phyloP scores from a whole-genome alignment of 116 monocot species.

The Papilionanthe hybrid region DNA sequence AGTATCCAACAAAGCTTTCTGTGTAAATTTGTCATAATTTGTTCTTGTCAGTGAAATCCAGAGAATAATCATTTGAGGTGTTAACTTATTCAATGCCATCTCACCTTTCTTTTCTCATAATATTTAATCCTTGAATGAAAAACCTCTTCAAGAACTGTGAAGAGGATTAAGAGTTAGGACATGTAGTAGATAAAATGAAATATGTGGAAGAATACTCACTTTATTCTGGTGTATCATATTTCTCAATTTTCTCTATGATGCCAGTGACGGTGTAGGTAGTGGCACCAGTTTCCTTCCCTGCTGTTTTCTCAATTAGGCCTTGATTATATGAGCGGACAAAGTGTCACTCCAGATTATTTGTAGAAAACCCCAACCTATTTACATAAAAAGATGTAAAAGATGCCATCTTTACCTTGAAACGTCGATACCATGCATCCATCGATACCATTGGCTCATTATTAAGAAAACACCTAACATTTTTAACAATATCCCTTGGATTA shows the following conservation, averaged over 20 bases:
- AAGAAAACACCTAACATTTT: constrained; percentile 61
- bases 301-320: constrained; percentile 75
- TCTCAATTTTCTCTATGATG: constrained; percentile 60
- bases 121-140: constrained; percentile 52
- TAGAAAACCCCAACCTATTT: neutral
- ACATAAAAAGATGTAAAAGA: neutral
- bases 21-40: constrained; percentile 12
- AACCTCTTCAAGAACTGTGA: constrained; percentile 85
- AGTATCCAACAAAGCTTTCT: constrained; percentile 57
- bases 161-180: constrained; percentile 5
- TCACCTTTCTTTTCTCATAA: constrained; percentile 86
- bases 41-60: neutral
- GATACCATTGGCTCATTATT: constrained; percentile 67
- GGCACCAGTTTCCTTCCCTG: constrained; percentile 59
- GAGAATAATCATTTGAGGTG: neutral
- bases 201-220: constrained; percentile 31
- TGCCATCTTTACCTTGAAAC: constrained; percentile 60
- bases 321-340: constrained; percentile 12
- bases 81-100: neutral
- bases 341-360: neutral
- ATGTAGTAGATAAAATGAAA: neutral
- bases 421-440: constrained; percentile 91
- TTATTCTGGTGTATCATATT: constrained; percentile 80
- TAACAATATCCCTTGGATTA: constrained; percentile 82
- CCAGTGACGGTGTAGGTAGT: constrained; percentile 74